phyloP scores from a whole-genome alignment of 2,329 filamentous ascomycete species.

The Coniochaeta sp. region DNA sequence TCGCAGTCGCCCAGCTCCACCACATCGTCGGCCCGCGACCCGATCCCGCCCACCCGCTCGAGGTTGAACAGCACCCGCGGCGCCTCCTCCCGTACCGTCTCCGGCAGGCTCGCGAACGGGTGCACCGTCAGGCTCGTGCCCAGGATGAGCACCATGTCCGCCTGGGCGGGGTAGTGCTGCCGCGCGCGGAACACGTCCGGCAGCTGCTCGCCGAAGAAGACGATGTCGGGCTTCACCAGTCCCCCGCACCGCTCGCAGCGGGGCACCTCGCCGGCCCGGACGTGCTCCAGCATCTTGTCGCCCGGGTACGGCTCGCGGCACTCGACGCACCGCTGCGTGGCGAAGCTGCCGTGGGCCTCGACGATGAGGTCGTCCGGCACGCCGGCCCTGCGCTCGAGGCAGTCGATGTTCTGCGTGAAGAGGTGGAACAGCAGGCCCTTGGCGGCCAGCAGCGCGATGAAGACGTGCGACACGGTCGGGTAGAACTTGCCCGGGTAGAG shows the following conservation, averaged over 20 bases:
- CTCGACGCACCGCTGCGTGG: slow-evolving; percentile 83
- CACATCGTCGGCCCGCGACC: slow-evolving; percentile 75
- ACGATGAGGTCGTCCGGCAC: slow-evolving; percentile 75
- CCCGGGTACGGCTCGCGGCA: slow-evolving; percentile 68
- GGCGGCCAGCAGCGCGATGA: slow-evolving; percentile 72
- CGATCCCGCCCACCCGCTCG: slow-evolving; percentile 74
- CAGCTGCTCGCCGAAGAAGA: slow-evolving; percentile 72
- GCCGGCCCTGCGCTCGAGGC: slow-evolving; percentile 80
- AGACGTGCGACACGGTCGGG: slow-evolving; percentile 85
- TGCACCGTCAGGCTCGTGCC: slow-evolving; percentile 84
- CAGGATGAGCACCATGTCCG: slow-evolving; percentile 66
- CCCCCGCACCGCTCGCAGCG: slow-evolving; percentile 65
- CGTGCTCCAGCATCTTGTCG: slow-evolving; percentile 63
- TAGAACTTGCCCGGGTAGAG: slow-evolving; percentile 85
- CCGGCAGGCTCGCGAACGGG: slow-evolving; percentile 78
- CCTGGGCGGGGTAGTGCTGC: slow-evolving; percentile 36
- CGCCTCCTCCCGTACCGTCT: slow-evolving; percentile 49
- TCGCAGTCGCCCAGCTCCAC: slow-evolving; percentile 79
- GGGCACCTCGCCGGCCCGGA: slow-evolving; percentile 63
- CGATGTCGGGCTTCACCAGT: slow-evolving; percentile 87
- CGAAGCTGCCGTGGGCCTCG: slow-evolving; percentile 94
- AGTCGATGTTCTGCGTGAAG: slow-evolving; percentile 98
- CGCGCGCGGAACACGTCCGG: slow-evolving; percentile 59
- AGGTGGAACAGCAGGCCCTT: slow-evolving; percentile 76
- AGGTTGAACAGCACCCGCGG: slow-evolving; percentile 84